Base-by-base conservation (phyloP, 2,329 filamentous ascomycete genomes). In the Fusarium nanum region DNA sequence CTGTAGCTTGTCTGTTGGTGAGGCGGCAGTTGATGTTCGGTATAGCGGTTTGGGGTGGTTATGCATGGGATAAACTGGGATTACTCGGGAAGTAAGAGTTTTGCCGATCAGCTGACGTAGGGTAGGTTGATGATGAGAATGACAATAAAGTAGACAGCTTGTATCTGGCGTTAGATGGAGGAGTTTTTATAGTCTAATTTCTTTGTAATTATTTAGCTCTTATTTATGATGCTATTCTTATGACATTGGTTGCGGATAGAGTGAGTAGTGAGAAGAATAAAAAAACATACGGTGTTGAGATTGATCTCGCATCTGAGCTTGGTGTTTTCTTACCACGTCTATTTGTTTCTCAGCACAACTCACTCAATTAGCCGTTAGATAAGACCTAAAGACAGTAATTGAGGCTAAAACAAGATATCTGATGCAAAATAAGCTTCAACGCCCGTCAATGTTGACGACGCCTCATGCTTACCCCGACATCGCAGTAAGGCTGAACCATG, bases 81-180 rank as follows among this genome's bases (percentile, higher is more conserved):
- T 49, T 3, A 3, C 41, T 16, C 8, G 32, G 12, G 3, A 32
- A 28, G 59, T 16, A 45, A 22, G 5, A 5, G 2, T 8, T 5
- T 7, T 59, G 52, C 18, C 37, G 61, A 64, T 64, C 61, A 45
- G 3, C 22, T 46, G 60, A 48, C 40, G 25, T 25, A 64, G 61
- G 60, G 61, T 64, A 64, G 30, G 2, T 42, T 9, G n/a, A n/a
- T 6, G 28, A 13, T 10, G 22, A n/a, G 12, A 3, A 23, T 23
- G 10, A 23, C 20, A 8, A 44, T 44, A 2, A 37, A 11, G 34
- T 37, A 37, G 18, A 37, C 34, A n/a, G 34, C 18, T n/a, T 37
- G 10, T 12, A n/a, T 37, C 18, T 12, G 1, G 34, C 1, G 18
- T 37, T 7, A 30, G 9, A 25, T 25, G 18, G 6, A 28, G 34